Conservation (phyloP, 345 rosid genomes). For the Salix arbutifolia region DNA sequence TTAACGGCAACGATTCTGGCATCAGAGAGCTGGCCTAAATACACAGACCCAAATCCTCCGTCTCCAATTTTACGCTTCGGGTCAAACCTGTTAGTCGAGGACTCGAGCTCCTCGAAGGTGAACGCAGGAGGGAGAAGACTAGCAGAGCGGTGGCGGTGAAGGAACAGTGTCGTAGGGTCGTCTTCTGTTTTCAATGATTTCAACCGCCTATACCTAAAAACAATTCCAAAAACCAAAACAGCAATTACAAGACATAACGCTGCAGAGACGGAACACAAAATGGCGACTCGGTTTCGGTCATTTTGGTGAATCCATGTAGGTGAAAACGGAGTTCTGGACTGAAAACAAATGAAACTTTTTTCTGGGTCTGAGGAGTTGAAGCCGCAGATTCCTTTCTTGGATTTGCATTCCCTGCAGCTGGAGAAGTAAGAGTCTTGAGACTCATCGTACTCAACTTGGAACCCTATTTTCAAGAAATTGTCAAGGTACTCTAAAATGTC, state of each 20-base stretch:
- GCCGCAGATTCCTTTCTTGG: slow-evolving; percentile 61
- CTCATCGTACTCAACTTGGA: slow-evolving; percentile 66
- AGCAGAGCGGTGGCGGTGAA: slow-evolving; percentile 66
- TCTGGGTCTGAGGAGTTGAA: slow-evolving; percentile 61
- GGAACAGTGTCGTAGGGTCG: slow-evolving; percentile 77
- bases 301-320: slow-evolving; percentile 35
- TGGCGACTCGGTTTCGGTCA: slow-evolving; percentile 35
- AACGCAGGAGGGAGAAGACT: slow-evolving; percentile 79
- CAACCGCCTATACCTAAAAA: slow-evolving; percentile 51
- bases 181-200: slow-evolving; percentile 46
- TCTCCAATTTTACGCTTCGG: slow-evolving; percentile 79
- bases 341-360: slow-evolving; percentile 49
- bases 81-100: slow-evolving; percentile 73
- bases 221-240: slow-evolving; percentile 35
- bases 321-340: slow-evolving; percentile 32
- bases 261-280: slow-evolving; percentile 47
- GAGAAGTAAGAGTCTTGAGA: slow-evolving; percentile 60
- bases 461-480: slow-evolving; percentile 37
- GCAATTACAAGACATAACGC: slow-evolving; percentile 51
- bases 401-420: slow-evolving; percentile 48
- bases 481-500: slow-evolving; percentile 52
- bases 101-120: slow-evolving; percentile 85
- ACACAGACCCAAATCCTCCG: slow-evolving; percentile 92
- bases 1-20: slow-evolving; percentile 76
- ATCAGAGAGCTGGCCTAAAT: slow-evolving; percentile 65